Percentiles rank a stretch among this genome's conserved stretches.
Evolutionary conservation across 371 early-diverging fungal species (phyloP).

Genomic region (Syncephalis plumigaleata): DNA sequence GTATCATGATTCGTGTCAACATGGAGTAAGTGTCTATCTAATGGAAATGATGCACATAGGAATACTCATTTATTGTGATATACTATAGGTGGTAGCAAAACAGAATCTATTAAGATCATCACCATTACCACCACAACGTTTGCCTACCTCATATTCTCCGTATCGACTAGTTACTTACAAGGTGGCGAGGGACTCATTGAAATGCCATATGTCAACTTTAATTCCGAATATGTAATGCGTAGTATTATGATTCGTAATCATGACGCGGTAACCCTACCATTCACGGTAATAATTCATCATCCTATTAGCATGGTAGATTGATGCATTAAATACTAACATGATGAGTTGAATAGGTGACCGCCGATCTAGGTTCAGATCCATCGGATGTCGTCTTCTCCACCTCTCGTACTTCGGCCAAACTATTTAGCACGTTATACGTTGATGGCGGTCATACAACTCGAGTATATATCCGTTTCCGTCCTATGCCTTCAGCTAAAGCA

Average conservation of each 20-base stretch:
- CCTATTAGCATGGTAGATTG: too few species aligned
- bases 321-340: not conserved
- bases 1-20: not conserved
- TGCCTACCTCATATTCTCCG: constrained; percentile 39
- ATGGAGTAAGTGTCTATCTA: not conserved
- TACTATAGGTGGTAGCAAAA: constrained; percentile 31
- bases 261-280: constrained; percentile 46
- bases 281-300: constrained; percentile 17
- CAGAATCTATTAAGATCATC: constrained; percentile 29
- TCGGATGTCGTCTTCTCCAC: constrained; percentile 51
- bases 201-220: constrained; percentile 43
- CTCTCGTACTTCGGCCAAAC: constrained; percentile 39
- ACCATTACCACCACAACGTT: constrained; percentile 6
- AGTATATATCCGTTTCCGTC: constrained; percentile 39
- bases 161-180: constrained; percentile 36
- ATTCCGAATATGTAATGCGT: constrained; percentile 37
- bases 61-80: not conserved
- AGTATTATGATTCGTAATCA: constrained; percentile 46
- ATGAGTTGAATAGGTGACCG: constrained; percentile 29
- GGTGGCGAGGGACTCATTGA: constrained; percentile 22
- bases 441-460: constrained; percentile 34
- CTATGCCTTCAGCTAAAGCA: constrained; percentile 17
- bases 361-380: constrained; percentile 26
- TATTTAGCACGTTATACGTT: constrained; percentile 42
- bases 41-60: not conserved